Percentiles rank a stretch among this genome's conserved stretches.
Evolutionary conservation across 176 grass and related monocot species (phyloP).

Genomic region (Alloteropsis semialata): DNA sequence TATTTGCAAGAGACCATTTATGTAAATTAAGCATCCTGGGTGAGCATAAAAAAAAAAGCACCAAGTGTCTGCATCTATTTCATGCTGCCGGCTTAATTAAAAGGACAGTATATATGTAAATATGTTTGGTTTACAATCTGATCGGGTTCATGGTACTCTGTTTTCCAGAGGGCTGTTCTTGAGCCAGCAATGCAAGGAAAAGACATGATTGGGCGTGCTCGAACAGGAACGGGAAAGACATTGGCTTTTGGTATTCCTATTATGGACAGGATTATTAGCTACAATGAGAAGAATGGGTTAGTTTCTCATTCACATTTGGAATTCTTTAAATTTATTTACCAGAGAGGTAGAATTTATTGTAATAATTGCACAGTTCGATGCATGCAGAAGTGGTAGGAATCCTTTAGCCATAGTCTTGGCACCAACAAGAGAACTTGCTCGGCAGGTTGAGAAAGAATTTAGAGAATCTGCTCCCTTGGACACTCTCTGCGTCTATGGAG

Average conservation of each 20-base stretch:
- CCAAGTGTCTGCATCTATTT: not conserved
- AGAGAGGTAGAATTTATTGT: slow-evolving; percentile 31
- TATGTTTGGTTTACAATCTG: not conserved
- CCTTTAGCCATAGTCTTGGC: slow-evolving; percentile 86
- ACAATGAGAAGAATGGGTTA: slow-evolving; percentile 86
- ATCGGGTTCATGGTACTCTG: not conserved
- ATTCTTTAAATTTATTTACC: not conserved
- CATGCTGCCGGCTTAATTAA: not conserved
- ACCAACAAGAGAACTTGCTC: slow-evolving; percentile 94
- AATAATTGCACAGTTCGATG: slow-evolving; percentile 33
- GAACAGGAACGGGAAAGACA: slow-evolving; percentile 90
- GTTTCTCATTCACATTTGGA: slow-evolving; percentile 40
- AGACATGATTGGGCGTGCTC: slow-evolving; percentile 93
- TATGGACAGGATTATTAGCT: slow-evolving; percentile 74
- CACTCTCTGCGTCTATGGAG: slow-evolving; percentile 90
- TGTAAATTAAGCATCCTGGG: not conserved
- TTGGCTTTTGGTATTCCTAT: slow-evolving; percentile 99
- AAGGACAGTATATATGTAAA: not conserved
- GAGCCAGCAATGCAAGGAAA: slow-evolving; percentile 96
- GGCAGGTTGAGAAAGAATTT: slow-evolving; percentile 98
- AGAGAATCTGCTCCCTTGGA: slow-evolving; percentile 78
- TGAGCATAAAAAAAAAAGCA: not conserved
- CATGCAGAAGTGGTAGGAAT: slow-evolving; percentile 64
- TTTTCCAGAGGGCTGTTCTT: slow-evolving; percentile 78
- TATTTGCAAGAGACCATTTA: not conserved